A percentile compares a stretch with the other conserved stretches of the same genome.
Conservation (phyloP, 257 asterid genomes). For the Nicotiana noctiflora region DNA sequence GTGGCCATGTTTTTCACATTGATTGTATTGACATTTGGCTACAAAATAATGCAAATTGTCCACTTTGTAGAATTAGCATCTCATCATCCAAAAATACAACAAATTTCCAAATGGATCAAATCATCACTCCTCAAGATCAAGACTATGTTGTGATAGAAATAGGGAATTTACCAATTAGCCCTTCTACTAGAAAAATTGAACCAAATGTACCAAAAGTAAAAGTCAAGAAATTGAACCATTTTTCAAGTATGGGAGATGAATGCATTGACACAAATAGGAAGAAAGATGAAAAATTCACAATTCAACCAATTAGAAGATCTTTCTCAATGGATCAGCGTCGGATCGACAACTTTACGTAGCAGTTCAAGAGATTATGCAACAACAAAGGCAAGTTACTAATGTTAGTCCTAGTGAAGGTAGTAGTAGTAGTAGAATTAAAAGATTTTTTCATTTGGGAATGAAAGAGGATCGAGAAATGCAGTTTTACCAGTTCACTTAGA, state of each 20-base stretch:
- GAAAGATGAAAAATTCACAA: constrained; percentile 44
- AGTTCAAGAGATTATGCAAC: constrained; percentile 43
- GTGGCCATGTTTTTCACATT: constrained; percentile 60
- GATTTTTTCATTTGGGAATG: constrained; percentile 67
- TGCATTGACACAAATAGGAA: constrained; percentile 46
- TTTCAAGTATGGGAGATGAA: constrained; percentile 67
- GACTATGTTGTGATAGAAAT: constrained; percentile 70
- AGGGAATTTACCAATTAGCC: constrained; percentile 18
- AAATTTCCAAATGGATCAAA: constrained; percentile 15
- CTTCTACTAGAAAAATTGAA: constrained; percentile 24
- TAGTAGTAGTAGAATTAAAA: constrained; percentile 41
- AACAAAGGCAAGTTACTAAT: constrained; percentile 12
- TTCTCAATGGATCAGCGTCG: constrained; percentile 74
- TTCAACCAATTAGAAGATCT: constrained; percentile 64
- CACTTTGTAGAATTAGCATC: constrained; percentile 61
- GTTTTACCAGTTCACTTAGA: constrained; percentile 48
- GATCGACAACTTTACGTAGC: constrained; percentile 54
- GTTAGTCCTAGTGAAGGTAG: constrained; percentile 30
- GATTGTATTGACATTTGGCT: constrained; percentile 91
- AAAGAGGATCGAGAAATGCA: constrained; percentile 58
- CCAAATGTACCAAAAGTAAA: constrained; percentile 19
- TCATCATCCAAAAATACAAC: constrained; percentile 10
- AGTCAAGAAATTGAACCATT: constrained; percentile 23
- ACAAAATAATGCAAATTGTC: constrained; percentile 76
- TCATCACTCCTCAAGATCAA: constrained; percentile 32